Conservation (phyloP, 192 early-diverging fungal species). For the Backusella circina region DNA sequence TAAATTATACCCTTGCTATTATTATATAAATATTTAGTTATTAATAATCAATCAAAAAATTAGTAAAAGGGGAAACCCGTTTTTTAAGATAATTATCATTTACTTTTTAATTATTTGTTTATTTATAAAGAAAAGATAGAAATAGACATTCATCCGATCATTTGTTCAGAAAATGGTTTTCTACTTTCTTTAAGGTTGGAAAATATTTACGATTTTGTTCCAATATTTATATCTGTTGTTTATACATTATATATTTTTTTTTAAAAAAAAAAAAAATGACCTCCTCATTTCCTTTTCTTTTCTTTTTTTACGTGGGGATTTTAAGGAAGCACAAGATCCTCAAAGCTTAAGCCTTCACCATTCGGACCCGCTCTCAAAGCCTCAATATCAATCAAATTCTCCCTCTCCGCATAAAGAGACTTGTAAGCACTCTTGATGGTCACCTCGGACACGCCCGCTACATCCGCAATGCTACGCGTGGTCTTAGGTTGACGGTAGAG, state of each 20-base stretch:
- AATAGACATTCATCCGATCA: not conserved
- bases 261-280: not conserved
- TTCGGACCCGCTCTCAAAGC: slow-evolving; percentile 16
- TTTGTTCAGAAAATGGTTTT: not conserved
- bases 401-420: slow-evolving; percentile 57
- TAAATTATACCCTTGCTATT: not conserved
- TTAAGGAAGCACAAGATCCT: slow-evolving; percentile 6
- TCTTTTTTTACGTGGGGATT: not conserved
- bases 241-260: not conserved
- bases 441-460: slow-evolving; percentile 89
- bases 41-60: not conserved
- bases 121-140: not conserved
- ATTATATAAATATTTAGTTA: not conserved
- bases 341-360: not conserved
- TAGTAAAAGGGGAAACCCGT: not conserved
- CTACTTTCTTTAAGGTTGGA: too few relatives aligned
- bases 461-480: slow-evolving; percentile 75
- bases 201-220: too few relatives aligned
- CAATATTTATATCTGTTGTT: not conserved
- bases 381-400: slow-evolving; percentile 48
- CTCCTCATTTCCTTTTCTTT: not conserved
- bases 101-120: not conserved
- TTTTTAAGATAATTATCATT: not conserved
- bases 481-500: slow-evolving; percentile 64
- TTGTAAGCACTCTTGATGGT: slow-evolving; percentile 89